Conservation (phyloP, 2,329 filamentous ascomycete species). For the Mycosphaerelloides madeirae region DNA sequence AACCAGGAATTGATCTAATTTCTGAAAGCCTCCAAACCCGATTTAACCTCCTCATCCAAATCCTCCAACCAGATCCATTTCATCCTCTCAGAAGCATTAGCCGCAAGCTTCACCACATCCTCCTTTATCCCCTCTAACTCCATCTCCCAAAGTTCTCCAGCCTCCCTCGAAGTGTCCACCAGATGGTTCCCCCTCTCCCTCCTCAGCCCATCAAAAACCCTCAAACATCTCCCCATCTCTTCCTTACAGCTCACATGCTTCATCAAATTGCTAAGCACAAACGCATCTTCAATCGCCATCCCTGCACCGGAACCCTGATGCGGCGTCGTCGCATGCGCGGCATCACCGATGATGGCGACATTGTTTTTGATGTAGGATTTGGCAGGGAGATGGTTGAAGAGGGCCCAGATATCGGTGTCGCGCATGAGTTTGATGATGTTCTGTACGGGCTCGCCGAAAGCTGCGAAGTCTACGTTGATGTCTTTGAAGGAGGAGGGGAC, state of each 20-base stretch:
- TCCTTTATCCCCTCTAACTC: neutral
- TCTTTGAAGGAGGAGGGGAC: neutral
- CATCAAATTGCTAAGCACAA: constrained; percentile 1
- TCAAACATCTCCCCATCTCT: constrained; percentile 1
- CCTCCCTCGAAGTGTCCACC: constrained; percentile 2
- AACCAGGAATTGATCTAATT: no score
- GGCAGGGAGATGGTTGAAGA: constrained; percentile 35
- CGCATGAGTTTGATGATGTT: constrained; percentile 18
- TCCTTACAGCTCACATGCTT: neutral
- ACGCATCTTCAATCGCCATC: constrained; percentile 30
- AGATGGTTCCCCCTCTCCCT: constrained; percentile 2
- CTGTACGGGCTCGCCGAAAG: constrained; percentile 11
- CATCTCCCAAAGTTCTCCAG: constrained; percentile 6
- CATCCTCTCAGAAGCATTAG: neutral
- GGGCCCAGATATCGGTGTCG: constrained; percentile 29
- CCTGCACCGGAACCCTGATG: constrained; percentile 36
- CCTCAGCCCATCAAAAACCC: constrained; percentile 6
- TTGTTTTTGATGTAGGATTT: constrained; percentile 34
- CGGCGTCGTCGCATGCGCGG: constrained; percentile 38
- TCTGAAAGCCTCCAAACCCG: neutral
- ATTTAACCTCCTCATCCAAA: constrained; percentile 1
- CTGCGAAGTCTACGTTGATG: constrained; percentile 6
- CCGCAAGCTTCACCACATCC: constrained; percentile 3
- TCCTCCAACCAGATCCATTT: constrained; percentile 7
- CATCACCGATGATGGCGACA: constrained; percentile 42